Evolutionary conservation across 495 filamentous ascomycete genomes (phyloP), one percentile per base, ranked within the genome.

Genomic region (Aspergillus baeticus): DNA sequence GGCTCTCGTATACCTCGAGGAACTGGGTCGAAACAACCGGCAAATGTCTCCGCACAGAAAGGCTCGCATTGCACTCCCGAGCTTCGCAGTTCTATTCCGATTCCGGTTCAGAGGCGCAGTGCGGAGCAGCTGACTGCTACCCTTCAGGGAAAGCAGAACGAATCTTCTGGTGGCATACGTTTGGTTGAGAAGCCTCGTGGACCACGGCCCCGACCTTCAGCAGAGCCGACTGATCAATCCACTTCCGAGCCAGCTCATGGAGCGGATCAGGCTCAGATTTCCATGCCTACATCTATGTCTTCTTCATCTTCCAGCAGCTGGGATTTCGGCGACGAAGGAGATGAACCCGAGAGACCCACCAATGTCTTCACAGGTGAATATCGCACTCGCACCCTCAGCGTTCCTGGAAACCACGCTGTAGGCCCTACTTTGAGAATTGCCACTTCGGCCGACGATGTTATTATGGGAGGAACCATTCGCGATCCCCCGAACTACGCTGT

Each of bases 391-490:
- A 33, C 20, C 2, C 31, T 52, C 13, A 15, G 29, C 1, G 41
- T 20, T 17, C 29, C 42, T 8, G 50, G 26, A 11, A 41, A 37
- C 17, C 35, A 29, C 13, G 33, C 26, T 14, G 15, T 59, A 29
- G 68, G 68, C 0, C 71, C 73, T 15, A 73, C 39, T 13, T 57
- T 76, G 6, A 68, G 52, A 29, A 69, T 76, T 23, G 68, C 69
- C 0, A 36, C 61, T 2, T 69, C 66, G n/a, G 73, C 73, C 13
- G 65, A 73, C 7, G 55, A 63, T 10, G 51, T 72, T 4, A 72
- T 75, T 18, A 71, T 71, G 63, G 72, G 72, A 8, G 41, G 55
- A 36, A 62, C 44, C 7, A 48, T 20, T 20, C 41, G 18, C 10
- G 41, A 39, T 13, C 26, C 17, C 13, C 21, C 20, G 18, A 51